phyloP scores from a whole-genome alignment of 805 yeast genomes.

The Lipomyces spencermartinsiae region DNA sequence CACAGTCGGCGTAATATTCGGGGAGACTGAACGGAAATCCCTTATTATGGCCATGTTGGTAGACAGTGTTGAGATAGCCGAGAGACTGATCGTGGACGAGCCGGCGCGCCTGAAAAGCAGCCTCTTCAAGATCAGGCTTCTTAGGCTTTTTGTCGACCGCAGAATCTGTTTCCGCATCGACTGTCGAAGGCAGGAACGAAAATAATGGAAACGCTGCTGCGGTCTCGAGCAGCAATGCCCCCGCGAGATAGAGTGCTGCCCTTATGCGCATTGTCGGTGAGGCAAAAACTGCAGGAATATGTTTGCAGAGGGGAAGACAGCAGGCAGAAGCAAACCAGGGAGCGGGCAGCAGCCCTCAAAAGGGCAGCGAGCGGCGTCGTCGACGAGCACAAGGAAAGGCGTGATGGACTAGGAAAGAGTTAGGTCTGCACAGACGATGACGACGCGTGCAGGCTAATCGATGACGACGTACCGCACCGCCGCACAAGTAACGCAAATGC shows the following conservation, averaged over 20 bases:
- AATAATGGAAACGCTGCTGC: neutral
- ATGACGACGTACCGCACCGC: neutral
- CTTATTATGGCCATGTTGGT: slow-evolving; percentile 49
- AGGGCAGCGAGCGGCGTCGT: no score
- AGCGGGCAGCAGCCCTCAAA: neutral
- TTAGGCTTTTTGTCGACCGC: neutral
- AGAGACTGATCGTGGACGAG: slow-evolving; percentile 63
- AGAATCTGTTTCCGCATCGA: neutral
- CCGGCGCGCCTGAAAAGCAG: slow-evolving; percentile 67
- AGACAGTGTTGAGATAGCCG: slow-evolving; percentile 62
- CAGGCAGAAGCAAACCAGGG: neutral
- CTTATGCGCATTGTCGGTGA: neutral
- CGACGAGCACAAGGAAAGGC: neutral
- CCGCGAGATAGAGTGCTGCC: neutral
- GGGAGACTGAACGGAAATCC: slow-evolving; percentile 70
- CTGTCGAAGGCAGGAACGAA: neutral
- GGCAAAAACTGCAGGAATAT: neutral
- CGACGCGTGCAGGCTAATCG: neutral
- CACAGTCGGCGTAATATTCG: slow-evolving; percentile 77
- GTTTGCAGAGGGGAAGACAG: neutral
- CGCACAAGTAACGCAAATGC: neutral
- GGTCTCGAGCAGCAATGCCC: neutral
- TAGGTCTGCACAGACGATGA: neutral
- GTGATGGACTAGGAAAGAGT: neutral
- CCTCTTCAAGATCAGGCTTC: slow-evolving; percentile 34